A percentile compares a stretch with the other conserved stretches of the same genome.
Evolutionary conservation across 2,329 filamentous ascomycete species (phyloP).

Genomic region (Cercospora sp.): DNA sequence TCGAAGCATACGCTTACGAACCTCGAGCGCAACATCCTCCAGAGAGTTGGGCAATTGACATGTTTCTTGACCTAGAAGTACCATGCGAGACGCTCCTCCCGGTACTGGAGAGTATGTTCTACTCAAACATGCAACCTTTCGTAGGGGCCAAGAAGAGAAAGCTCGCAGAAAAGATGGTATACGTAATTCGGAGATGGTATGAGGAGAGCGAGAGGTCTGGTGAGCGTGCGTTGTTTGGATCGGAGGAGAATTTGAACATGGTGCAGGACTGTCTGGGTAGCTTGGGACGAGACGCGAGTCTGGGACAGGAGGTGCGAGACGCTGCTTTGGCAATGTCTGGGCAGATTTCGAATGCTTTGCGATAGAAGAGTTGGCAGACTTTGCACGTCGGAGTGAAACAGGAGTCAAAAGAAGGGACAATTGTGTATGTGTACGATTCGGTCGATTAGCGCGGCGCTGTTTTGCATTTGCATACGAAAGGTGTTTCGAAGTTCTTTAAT

Average conservation of each 20-base stretch:
- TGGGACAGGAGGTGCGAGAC: slow-evolving; percentile 28
- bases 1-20: slow-evolving; percentile 56
- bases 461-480: slow-evolving; percentile 6
- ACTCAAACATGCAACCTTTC: slow-evolving; percentile 66
- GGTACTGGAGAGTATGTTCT: slow-evolving; percentile 66
- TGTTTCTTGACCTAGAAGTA: slow-evolving; percentile 64
- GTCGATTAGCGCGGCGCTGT: slow-evolving; percentile 21
- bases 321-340: slow-evolving; percentile 26
- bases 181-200: slow-evolving; percentile 63
- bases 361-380: slow-evolving; percentile 7
- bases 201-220: slow-evolving; percentile 56
- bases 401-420: background rate
- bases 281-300: slow-evolving; percentile 28
- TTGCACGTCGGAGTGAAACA: background rate
- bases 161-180: slow-evolving; percentile 62
- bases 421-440: background rate
- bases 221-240: slow-evolving; percentile 57
- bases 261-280: slow-evolving; percentile 36
- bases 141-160: slow-evolving; percentile 55
- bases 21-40: slow-evolving; percentile 54
- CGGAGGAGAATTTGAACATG: slow-evolving; percentile 56
- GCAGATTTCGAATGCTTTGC: slow-evolving; percentile 20
- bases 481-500: background rate
- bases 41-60: slow-evolving; percentile 62
- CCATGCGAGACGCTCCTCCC: slow-evolving; percentile 62